Base-by-base conservation (phyloP, 495 filamentous ascomycete genomes). In the Haplographium delicatum region DNA sequence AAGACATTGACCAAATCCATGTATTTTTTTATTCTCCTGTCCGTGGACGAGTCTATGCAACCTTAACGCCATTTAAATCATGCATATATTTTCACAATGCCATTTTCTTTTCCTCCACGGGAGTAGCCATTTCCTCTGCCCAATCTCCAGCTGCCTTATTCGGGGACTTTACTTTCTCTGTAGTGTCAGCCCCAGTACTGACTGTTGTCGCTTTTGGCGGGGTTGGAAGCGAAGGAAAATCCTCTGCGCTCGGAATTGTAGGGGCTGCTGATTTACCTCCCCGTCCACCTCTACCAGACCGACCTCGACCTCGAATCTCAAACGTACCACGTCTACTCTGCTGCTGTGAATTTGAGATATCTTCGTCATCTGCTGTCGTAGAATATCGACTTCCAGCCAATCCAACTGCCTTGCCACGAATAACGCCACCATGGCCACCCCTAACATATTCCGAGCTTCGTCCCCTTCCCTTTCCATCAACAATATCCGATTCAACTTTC, bases 401-500 rank as follows among this genome's bases (percentile, higher is more conserved):
- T 3, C 56, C 56, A 13, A 55, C 59, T 18, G 50, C 34, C 8
- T 19, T 18, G 4, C 35, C 35, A 3, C 35, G 35, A 39, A 33
- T 53, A 11, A 84, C 73, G 25, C 79, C 82, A 11, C 83, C 82
- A 60, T 82, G 72, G 57, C 78, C 79, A 8, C 82, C 82, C 39
- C 82, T 68, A 15, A 76, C 58, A 48, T 59, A 71, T 39, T 57
- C 48, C 4, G 47, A 53, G 25, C 35, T 62, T 38, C 71, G 70
- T 1, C 72, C 71, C 28, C 73, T 64, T 2, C 73, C 68, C 44
- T 60, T 57, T 4, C 51, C 46, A 33, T 63, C 60, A n/a, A 60
- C 57, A 47, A 60, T 56, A 60, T 82, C 76, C 15, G 80, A 78
- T 53, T 88, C 84, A 19, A 74, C 74, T 63, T 91, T 90, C 54